phyloP scores from a whole-genome alignment of 2,329 filamentous ascomycete genomes.

The Penicillium sp. region DNA sequence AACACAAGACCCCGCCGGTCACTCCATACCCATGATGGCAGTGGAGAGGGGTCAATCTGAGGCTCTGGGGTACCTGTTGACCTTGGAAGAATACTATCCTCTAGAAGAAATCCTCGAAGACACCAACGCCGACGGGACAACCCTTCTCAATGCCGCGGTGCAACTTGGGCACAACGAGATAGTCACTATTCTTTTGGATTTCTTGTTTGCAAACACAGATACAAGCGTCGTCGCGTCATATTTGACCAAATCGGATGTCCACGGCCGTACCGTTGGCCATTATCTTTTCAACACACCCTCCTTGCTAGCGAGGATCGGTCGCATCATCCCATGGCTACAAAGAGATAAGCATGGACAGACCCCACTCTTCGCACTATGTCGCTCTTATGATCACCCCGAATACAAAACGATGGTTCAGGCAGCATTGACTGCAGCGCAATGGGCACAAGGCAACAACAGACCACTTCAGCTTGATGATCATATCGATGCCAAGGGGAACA shows the following conservation, averaged over 20 bases:
- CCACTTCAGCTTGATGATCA: slow-evolving; percentile 90
- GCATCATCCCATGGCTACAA: slow-evolving; percentile 78
- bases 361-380: slow-evolving; percentile 89
- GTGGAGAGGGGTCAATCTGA: slow-evolving; percentile 68
- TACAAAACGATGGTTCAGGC: slow-evolving; percentile 85
- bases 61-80: slow-evolving; percentile 74
- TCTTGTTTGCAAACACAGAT: slow-evolving; percentile 58
- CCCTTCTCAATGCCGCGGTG: slow-evolving; percentile 81
- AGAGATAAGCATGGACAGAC: slow-evolving; percentile 96
- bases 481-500: slow-evolving; percentile 88
- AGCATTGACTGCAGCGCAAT: slow-evolving; percentile 69
- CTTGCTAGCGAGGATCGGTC: slow-evolving; percentile 72
- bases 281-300: slow-evolving; percentile 90
- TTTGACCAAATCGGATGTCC: slow-evolving; percentile 69
- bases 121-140: slow-evolving; percentile 84
- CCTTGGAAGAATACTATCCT: slow-evolving; percentile 71
- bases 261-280: slow-evolving; percentile 87
- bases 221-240: slow-evolving; percentile 62
- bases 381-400: slow-evolving; percentile 87
- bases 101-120: slow-evolving; percentile 70
- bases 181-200: slow-evolving; percentile 70
- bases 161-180: slow-evolving; percentile 74
- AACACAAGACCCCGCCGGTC: slow-evolving; percentile 62
- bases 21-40: slow-evolving; percentile 86
- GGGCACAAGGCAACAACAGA: slow-evolving; percentile 69